Evolutionary conservation across 176 grass and related monocot genomes (phyloP), one percentile per base, ranked within the genome.

Genomic region (Oryza meridionalis): DNA sequence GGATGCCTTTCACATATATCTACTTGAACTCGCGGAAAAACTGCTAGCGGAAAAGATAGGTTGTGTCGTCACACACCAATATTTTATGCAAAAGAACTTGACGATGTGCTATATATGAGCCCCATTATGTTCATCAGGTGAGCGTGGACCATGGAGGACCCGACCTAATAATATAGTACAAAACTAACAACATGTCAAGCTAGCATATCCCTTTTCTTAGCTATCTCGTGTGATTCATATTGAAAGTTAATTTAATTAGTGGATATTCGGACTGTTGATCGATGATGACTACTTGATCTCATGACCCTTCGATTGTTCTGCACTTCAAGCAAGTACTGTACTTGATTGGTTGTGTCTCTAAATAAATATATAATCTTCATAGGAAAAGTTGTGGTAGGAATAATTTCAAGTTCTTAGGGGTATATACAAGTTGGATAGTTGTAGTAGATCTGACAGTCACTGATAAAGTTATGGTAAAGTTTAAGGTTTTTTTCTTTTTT

Each of bases 71-170:
- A 83, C 73, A 70, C 47, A 63, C 50, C 59, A 78, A 69, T 90
- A 90, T 83, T 86, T 73, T 90, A 86, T 86, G 68, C 69, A 68
- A 79, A 82, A 82, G 78, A 86, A 62, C 53, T 55, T 55, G 2
- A 58, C 0, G 6, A 31, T 26, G 8, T 65, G 49, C 53, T 74
- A 69, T 31, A 31, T 31, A 31, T 68, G 63, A 88, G 26, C 49
- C 10, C 16, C 82, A 84, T 76, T 70, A 89, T 80, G 81, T 81
- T 85, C 50, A 80, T 70, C 77, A 70, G 77, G 50, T 70, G 87
- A 84, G 82, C 70, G 77, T 89, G 70, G 40, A 53, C 87, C 70
- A 46, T 85, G 65, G 50, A 43, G 80, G 47, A 50, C 69, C 84
- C 75, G 38, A 49, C 72, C 71, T 82, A 64, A 76, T 61, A 68